Evolutionary conservation across 345 rosid genomes (phyloP).

Genomic region (Salix arbutifolia): DNA sequence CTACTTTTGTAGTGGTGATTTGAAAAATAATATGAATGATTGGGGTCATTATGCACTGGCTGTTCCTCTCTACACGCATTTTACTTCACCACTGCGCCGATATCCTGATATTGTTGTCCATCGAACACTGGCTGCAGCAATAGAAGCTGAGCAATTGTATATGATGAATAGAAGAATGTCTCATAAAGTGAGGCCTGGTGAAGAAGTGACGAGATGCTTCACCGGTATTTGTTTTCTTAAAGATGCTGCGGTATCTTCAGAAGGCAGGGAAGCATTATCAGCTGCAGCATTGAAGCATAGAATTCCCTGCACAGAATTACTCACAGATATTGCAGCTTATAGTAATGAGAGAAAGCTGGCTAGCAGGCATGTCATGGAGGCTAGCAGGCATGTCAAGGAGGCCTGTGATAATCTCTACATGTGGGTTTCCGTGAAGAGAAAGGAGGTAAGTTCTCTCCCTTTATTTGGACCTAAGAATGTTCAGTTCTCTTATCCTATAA

Average conservation of each 20-base stretch:
- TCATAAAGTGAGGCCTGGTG: constrained; percentile 6
- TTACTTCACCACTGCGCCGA: constrained; percentile 85
- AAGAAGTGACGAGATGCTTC: constrained; percentile 36
- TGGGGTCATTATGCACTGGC: constrained; percentile 90
- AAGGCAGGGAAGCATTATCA: constrained; percentile 53
- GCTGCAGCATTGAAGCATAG: constrained; percentile 58
- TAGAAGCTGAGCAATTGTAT: constrained; percentile 67
- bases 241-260: constrained; percentile 51
- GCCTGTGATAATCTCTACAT: constrained; percentile 73
- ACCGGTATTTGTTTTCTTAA: constrained; percentile 55
- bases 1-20: constrained; percentile 73
- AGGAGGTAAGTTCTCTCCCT: constrained; percentile 40
- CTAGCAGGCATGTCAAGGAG: constrained; percentile 70
- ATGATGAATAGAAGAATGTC: constrained; percentile 23
- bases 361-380: constrained; percentile 70
- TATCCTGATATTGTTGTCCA: constrained; percentile 90
- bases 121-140: constrained; percentile 73
- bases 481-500: neutral
- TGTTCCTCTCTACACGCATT: constrained; percentile 83
- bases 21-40: constrained; percentile 45
- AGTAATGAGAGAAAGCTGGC: constrained; percentile 70
- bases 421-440: constrained; percentile 75
- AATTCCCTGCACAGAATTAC: constrained; percentile 45
- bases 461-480: neutral
- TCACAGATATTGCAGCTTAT: constrained; percentile 54